phyloP scores from a whole-genome alignment of 139 green algal genomes.

The Chlamydomonas sp. region DNA sequence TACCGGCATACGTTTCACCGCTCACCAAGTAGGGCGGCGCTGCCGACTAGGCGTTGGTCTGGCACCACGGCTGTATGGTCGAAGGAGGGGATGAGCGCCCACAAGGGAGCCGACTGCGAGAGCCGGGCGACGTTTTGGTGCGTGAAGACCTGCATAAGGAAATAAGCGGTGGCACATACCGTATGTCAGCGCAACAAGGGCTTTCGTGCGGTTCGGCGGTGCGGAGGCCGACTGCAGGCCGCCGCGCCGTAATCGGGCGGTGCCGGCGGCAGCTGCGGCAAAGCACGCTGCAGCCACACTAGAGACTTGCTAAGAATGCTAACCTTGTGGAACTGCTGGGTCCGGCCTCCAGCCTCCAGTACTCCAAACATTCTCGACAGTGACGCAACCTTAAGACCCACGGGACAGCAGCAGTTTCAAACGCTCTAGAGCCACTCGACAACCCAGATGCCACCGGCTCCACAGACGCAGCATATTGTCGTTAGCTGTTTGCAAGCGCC shows the following conservation, averaged over 20 bases:
- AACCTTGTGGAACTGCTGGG: slow-evolving; percentile 37
- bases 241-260: neutral
- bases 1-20: neutral
- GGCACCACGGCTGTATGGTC: slow-evolving; percentile 29
- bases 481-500: no score
- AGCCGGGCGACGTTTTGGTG: slow-evolving; percentile 1
- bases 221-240: neutral
- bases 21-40: slow-evolving; percentile 16
- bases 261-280: neutral
- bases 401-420: no score
- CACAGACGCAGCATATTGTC: no score
- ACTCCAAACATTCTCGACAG: neutral
- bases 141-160: slow-evolving; percentile 5
- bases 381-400: neutral
- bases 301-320: neutral
- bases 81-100: slow-evolving; percentile 30
- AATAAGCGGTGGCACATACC: no score
- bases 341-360: neutral
- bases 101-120: neutral
- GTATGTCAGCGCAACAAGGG: no score
- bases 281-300: no score
- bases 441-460: no score
- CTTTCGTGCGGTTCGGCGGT: neutral
- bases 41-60: slow-evolving; percentile 8
- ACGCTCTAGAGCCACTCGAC: no score